These are phyloP conservation scores for Yamadazyma buinensis DNA, from an alignment of 1,139 yeast species.

Conservation along the genomic window DNA sequence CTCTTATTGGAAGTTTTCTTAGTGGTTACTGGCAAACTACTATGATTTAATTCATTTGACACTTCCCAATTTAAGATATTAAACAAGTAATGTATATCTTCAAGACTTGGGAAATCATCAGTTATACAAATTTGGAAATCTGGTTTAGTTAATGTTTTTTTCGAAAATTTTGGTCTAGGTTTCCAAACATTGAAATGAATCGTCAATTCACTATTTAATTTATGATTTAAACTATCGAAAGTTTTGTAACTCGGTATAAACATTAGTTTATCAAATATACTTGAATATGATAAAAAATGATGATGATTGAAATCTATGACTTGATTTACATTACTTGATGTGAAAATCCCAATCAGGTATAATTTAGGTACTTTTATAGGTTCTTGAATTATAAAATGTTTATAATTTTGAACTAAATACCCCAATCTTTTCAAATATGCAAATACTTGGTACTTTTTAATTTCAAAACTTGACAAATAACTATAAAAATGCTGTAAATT, in stretches of 20 bases:
- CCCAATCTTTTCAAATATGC: slow-evolving; percentile 78
- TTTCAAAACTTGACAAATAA: slow-evolving; percentile 16
- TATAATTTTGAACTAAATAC: slow-evolving; percentile 53
- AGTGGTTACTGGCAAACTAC: not conserved
- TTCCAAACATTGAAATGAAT: slow-evolving; percentile 76
- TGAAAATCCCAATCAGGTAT: not conserved
- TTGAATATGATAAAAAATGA: slow-evolving; percentile 36
- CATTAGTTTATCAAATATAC: slow-evolving; percentile 35
- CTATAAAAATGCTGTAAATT: slow-evolving; percentile 67
- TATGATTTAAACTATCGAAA: slow-evolving; percentile 15
- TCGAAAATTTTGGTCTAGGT: slow-evolving; percentile 68
- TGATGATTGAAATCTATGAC: slow-evolving; percentile 14
- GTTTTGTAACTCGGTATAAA: slow-evolving; percentile 27
- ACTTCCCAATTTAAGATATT: slow-evolving; percentile 11
- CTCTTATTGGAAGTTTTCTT: not conserved
- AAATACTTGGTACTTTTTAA: slow-evolving; percentile 67
- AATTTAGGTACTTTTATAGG: not conserved
- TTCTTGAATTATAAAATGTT: slow-evolving; percentile 7
- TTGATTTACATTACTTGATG: too few relatives aligned
- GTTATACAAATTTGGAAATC: slow-evolving; percentile 70
- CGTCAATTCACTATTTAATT: slow-evolving; percentile 5
- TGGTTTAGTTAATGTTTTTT: slow-evolving; percentile 58
- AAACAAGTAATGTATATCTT: slow-evolving; percentile 31
- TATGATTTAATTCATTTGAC: not conserved
- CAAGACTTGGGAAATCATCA: slow-evolving; percentile 50